These are phyloP conservation scores for Cordyceps farinosa DNA, from an alignment of 2,329 filamentous ascomycete species.

Conservation along the genomic window DNA sequence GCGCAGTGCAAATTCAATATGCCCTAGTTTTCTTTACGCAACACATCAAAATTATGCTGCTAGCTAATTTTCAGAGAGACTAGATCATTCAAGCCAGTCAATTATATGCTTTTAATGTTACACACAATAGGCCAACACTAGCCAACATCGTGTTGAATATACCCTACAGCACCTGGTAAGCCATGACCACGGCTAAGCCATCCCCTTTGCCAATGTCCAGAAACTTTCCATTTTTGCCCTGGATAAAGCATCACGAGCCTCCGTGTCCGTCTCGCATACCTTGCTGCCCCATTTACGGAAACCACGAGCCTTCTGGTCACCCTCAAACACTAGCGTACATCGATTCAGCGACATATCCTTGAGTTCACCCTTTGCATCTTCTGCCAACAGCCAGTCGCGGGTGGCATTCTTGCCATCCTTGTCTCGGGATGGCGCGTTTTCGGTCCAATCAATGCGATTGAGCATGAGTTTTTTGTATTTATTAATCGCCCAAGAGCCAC, in stretches of 20 bases:
- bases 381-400: conserved; percentile 72
- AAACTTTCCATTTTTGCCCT: conserved; percentile 92
- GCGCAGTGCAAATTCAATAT: too few relatives aligned
- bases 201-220: conserved; percentile 81
- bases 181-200: neutral
- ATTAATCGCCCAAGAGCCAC: conserved; percentile 75
- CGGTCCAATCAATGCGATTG: conserved; percentile 90
- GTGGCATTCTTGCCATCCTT: conserved; percentile 57
- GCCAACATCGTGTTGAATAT: neutral
- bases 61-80: too few relatives aligned
- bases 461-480: conserved; percentile 92
- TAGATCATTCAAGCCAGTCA: too few relatives aligned
- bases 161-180: too few relatives aligned
- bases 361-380: conserved; percentile 72
- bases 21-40: too few relatives aligned
- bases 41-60: too few relatives aligned
- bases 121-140: neutral
- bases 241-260: conserved; percentile 75
- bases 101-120: too few relatives aligned
- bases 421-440: conserved; percentile 70
- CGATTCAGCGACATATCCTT: conserved; percentile 81
- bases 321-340: conserved; percentile 85
- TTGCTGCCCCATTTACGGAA: conserved; percentile 88
- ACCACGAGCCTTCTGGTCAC: conserved; percentile 72
- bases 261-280: conserved; percentile 88